These are phyloP conservation scores for Colletotrichum liriopes DNA, from an alignment of 2,329 filamentous ascomycete genomes.

Conservation along the genomic window DNA sequence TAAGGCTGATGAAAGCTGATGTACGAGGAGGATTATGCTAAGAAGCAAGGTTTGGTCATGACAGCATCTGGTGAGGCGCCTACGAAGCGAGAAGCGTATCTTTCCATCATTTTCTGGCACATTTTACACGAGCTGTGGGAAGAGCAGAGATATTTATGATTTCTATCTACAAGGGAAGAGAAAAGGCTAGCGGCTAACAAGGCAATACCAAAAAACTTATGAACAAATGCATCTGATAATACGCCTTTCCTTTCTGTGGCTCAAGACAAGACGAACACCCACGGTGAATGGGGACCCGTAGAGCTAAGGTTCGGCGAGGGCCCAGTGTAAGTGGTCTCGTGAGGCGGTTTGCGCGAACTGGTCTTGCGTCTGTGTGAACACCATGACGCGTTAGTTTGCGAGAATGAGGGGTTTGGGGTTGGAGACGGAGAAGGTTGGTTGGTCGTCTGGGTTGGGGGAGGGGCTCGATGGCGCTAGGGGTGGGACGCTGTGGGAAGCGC, in stretches of 20 bases:
- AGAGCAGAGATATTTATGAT: conserved; percentile 11
- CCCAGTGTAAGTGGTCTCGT: conserved; percentile 23
- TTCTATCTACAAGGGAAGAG: not conserved
- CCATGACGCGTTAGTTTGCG: conserved; percentile 16
- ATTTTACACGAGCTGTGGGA: not conserved
- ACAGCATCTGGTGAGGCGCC: conserved; percentile 26
- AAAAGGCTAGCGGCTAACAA: conserved; percentile 9
- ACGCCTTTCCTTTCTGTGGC: not conserved
- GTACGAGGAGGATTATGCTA: not conserved
- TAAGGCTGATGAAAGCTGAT: conserved; percentile 8
- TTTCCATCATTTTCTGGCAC: not conserved
- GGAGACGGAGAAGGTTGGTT: not conserved
- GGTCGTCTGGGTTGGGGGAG: not conserved
- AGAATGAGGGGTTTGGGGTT: not conserved
- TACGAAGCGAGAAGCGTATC: conserved; percentile 28
- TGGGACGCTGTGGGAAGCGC: not conserved
- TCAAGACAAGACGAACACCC: not conserved
- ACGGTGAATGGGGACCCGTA: too few relatives aligned
- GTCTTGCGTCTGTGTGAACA: conserved; percentile 20
- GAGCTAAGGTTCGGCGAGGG: not conserved
- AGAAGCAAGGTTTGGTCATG: not conserved
- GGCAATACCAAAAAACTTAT: not conserved
- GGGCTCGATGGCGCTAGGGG: not conserved
- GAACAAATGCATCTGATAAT: not conserved
- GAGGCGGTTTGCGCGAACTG: conserved; percentile 15